Base-by-base conservation (phyloP, 2,329 filamentous ascomycete genomes). In the Trichocomaceae sp. region DNA sequence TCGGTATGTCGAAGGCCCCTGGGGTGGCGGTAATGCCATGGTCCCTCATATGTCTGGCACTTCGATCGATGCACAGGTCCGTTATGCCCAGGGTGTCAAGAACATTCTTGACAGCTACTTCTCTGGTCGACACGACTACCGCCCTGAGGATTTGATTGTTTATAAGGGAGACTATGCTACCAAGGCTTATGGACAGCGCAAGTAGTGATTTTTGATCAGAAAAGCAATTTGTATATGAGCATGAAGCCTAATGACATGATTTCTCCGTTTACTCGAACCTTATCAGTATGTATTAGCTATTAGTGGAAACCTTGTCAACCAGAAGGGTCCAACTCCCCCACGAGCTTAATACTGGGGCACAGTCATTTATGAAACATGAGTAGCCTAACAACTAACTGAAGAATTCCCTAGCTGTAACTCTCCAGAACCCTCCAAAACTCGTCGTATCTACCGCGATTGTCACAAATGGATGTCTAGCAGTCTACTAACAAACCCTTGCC, bases 41-140 rank as follows among this genome's bases (percentile, higher is more conserved):
- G 91, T 96, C 58, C 90, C 93, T 55, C 93, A 97, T 84, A 96
- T 97, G 90, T 96, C 90, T 12, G 93, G 93, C 71, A 97, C 92
- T 57, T 96, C 91, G n/a, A 86, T 99, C 70, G 93, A 99, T 71
- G 93, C 93, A 57, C 93, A 99, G 82, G 86, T 89, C 77, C 84
- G 90, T 62, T 96, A 96, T 71, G 89, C 90, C 66, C 79, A 85
- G 61, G 90, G 90, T 66, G 87, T 84, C 74, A 96, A 96, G 87
- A 75, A 80, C 62, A 97, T 99, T 70, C 80, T 99, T 58, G 81
- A 92, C 62, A 90, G 86, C 75, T 99, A 97, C 82, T 88, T 96
- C 72, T 83, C 80, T 62, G 91, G 91, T 65, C 85, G 84, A 70
- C 77, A 88, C 70, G 91, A 97, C 79, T 99, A 99, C 82, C 80